A percentile compares a stretch with the other conserved stretches of the same genome.
phyloP scores from a whole-genome alignment of 257 asterid species.

The Solanum tarijense region DNA sequence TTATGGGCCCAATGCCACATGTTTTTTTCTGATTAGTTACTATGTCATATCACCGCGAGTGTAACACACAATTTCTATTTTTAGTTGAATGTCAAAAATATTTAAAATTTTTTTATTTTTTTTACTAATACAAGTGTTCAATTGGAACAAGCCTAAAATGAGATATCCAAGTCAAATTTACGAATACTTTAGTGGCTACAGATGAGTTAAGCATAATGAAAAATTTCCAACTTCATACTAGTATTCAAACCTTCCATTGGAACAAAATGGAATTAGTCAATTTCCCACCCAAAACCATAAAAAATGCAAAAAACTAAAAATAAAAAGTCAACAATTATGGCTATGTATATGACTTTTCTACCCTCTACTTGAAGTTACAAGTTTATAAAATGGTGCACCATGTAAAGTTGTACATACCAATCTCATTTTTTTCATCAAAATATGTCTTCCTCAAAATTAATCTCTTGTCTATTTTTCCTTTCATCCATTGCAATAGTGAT shows the following conservation, averaged over 20 bases:
- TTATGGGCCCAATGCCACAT: no score
- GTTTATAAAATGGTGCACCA: not conserved
- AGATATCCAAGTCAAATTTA: no score
- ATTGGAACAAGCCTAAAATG: no score
- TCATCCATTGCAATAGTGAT: not conserved
- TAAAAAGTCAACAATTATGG: not conserved
- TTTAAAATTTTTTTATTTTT: no score
- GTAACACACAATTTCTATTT: no score
- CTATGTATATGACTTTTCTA: not conserved
- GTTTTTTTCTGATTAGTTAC: no score
- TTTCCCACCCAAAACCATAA: not conserved
- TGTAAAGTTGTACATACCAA: not conserved
- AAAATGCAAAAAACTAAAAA: not conserved
- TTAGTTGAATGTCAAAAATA: no score
- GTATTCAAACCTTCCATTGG: not conserved
- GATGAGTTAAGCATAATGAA: not conserved
- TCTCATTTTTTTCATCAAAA: not conserved
- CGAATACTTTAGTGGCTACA: no score
- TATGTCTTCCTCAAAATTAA: not conserved
- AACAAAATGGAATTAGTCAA: not conserved
- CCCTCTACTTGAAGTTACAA: not conserved
- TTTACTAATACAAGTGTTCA: no score
- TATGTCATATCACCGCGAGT: no score
- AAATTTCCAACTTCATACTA: not conserved
- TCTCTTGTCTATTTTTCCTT: not conserved